Base-by-base conservation (phyloP, 306 rosid species). In the Cicer chorassanicum region DNA sequence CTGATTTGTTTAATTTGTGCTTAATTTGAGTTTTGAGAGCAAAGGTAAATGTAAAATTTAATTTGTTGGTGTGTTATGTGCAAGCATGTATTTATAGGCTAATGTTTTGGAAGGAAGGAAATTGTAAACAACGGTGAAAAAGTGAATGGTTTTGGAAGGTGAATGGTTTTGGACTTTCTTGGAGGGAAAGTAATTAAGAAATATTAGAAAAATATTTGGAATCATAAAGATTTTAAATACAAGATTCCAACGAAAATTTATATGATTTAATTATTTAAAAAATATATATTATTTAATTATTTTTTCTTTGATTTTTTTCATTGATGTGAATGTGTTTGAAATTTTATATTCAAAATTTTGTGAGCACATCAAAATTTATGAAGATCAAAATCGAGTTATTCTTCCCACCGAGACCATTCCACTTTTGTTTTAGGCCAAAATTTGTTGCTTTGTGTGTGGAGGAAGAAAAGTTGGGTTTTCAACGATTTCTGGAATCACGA, bases 101-200 rank as follows among this genome's bases (percentile, higher is more conserved):
- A 34, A 6, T 34, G 16, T 60, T 13, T 10, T 34, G 18, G 42
- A 34, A 16, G 9, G 9, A 60, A 6, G 15, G 5, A 60, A 34
- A 34, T 60, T 60, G 9, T 6, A 60, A 34, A 60, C 66, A 34
- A 60, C 44, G 3, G 44, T 60, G 66, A 4, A 34, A 60, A 29
- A 0, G 43, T 34, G 4, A 60, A 60, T 60, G 66, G 66, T 60
- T 29, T 60, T 34, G 19, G 42, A 59, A 29, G 4, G 43, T 34
- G 4, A 60, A 60, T 60, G 66, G 66, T 60, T 29, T 60, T 34
- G 19, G 42, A 59, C 9, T 12, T 60, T 4, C 66, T 60, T 34
- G 66, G 44, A 34, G 66, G 44, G 44, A 34, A 60, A 60, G 66
- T 13, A 13, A 60, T 19, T 1, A 1, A 55, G 0, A 19, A 50